Evolutionary conservation across 768 basidiomycete genomes (phyloP).

Genomic region (Naganishia randhawae): DNA sequence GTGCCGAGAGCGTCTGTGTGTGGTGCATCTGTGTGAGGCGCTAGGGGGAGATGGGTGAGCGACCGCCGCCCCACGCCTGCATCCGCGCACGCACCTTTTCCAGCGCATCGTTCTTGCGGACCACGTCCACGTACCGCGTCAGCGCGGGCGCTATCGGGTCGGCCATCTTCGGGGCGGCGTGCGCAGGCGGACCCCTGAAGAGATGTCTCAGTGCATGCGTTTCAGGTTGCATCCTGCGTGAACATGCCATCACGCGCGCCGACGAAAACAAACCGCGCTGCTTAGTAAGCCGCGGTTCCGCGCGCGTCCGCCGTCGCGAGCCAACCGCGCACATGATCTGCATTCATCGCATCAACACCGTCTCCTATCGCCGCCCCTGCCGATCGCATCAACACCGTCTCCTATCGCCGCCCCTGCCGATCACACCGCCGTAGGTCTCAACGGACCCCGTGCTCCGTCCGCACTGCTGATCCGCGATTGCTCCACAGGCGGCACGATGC

Average conservation of each 20-base stretch:
- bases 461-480: background rate
- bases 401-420: too few species aligned
- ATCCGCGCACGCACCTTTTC: slow-evolving; percentile 39
- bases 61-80: too few species aligned
- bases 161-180: too few species aligned
- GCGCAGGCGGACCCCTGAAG: background rate
- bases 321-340: too few species aligned
- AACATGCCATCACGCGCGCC: background rate
- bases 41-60: background rate
- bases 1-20: slow-evolving; percentile 18
- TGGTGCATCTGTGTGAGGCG: slow-evolving; percentile 4
- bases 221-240: background rate
- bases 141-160: background rate
- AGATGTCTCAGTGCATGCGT: background rate
- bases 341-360: too few species aligned
- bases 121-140: slow-evolving; percentile 39
- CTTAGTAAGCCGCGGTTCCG: background rate
- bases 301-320: background rate
- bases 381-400: background rate
- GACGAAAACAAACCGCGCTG: background rate
- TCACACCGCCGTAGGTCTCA: background rate
- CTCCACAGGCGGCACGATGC: background rate
- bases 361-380: background rate
- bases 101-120: slow-evolving; percentile 43
- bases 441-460: background rate